A percentile compares a stretch with the other conserved stretches of the same genome.
Evolutionary conservation across 2,329 filamentous ascomycete species (phyloP).

Genomic region (Ophiocordyceps unilateralis): DNA sequence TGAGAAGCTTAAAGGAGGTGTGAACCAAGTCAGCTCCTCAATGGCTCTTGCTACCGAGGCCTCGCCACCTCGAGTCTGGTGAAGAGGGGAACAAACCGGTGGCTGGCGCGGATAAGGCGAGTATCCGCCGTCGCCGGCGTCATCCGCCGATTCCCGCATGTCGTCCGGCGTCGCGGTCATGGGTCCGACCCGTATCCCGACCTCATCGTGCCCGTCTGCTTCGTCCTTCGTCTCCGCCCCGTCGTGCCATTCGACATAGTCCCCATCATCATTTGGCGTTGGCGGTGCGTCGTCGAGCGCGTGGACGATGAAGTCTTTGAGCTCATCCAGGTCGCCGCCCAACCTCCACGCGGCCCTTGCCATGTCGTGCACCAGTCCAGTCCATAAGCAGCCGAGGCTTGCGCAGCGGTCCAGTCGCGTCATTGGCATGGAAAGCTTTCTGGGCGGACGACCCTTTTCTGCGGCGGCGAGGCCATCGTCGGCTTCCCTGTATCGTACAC

Average conservation of each 20-base stretch:
- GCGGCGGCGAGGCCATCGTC: too few relatives aligned
- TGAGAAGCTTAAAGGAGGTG: conserved; percentile 1
- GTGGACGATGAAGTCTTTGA: conserved; percentile 1
- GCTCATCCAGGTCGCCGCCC: conserved; percentile 5
- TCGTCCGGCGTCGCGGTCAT: too few relatives aligned
- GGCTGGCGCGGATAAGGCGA: neutral
- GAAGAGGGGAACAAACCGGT: neutral
- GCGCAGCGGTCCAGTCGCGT: too few relatives aligned
- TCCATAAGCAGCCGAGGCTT: neutral
- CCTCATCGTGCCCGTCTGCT: neutral
- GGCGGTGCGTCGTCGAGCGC: neutral
- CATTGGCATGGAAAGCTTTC: too few relatives aligned
- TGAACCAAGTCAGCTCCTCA: neutral
- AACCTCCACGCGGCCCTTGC: conserved; percentile 12
- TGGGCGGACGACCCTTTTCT: too few relatives aligned
- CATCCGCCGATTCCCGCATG: neutral
- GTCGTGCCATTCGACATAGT: neutral
- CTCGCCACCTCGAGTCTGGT: too few relatives aligned
- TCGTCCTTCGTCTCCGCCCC: neutral
- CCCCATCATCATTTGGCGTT: neutral
- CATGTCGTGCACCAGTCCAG: conserved; percentile 16
- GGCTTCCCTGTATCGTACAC: too few relatives aligned
- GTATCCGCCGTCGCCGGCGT: neutral
- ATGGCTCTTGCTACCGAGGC: too few relatives aligned
- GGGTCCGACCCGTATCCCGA: too few relatives aligned